These are phyloP conservation scores for Eutreptiella sp. DNA, from an alignment of 208 protist genomes.

Conservation along the genomic window DNA sequence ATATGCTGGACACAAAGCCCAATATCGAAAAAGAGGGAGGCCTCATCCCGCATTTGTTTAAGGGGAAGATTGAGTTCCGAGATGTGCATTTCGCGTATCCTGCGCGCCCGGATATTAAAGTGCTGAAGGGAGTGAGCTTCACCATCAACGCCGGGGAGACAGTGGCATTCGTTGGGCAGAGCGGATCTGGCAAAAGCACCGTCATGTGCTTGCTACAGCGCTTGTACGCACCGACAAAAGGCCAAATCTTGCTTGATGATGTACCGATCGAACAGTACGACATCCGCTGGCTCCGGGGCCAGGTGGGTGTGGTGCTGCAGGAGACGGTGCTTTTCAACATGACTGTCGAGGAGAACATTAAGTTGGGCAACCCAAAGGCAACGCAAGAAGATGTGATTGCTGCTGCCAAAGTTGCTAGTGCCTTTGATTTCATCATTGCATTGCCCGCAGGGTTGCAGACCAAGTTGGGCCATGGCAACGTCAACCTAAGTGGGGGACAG, in stretches of 20 bases:
- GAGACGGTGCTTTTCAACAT: constrained; percentile 73
- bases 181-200: constrained; percentile 69
- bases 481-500: constrained; percentile 73
- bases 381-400: constrained; percentile 68
- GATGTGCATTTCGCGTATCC: constrained; percentile 73
- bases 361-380: constrained; percentile 77
- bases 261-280: constrained; percentile 52
- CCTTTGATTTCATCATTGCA: constrained; percentile 69
- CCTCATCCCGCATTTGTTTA: too few species aligned
- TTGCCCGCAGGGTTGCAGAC: constrained; percentile 72
- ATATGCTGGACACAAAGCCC: too few species aligned
- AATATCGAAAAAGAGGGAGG: too few species aligned
- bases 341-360: constrained; percentile 75
- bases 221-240: constrained; percentile 61
- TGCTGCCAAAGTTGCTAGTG: constrained; percentile 63
- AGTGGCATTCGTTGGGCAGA: constrained; percentile 70
- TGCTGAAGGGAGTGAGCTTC: constrained; percentile 62
- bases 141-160: constrained; percentile 52
- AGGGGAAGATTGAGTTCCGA: constrained; percentile 79
- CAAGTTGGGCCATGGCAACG: constrained; percentile 59
- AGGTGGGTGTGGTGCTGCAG: constrained; percentile 70
- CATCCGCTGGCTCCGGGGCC: constrained; percentile 57
- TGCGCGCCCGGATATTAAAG: constrained; percentile 53
- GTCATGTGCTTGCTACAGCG: constrained; percentile 69
- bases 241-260: constrained; percentile 56